Percentiles rank a stretch among this genome's conserved stretches.
Conservation (phyloP, 805 yeast genomes). For the Kuraishia cidri region DNA sequence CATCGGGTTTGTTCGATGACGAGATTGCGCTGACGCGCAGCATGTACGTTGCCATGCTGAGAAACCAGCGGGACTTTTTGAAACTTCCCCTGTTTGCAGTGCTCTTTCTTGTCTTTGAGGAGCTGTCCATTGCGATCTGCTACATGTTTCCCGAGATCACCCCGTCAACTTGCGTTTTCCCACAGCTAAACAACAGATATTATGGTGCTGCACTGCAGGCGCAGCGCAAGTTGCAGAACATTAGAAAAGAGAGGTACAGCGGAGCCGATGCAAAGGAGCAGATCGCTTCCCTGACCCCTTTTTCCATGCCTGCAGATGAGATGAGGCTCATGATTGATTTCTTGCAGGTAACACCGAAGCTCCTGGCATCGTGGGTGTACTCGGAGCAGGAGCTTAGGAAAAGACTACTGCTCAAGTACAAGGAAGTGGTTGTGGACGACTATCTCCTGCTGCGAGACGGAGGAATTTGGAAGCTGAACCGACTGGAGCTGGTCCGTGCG, state of each 20-base stretch:
- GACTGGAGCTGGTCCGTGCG: conserved; percentile 41
- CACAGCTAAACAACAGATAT: conserved; percentile 30
- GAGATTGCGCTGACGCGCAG: too few species aligned
- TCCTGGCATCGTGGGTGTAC: conserved; percentile 27
- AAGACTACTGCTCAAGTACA: conserved; percentile 27
- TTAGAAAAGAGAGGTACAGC: conserved; percentile 7
- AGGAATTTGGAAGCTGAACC: conserved; percentile 35
- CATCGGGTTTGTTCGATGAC: too few species aligned
- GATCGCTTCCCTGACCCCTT: conserved; percentile 38
- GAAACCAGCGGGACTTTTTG: conserved; percentile 39
- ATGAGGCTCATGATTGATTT: conserved; percentile 24
- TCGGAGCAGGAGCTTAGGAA: conserved; percentile 26
- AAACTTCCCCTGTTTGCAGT: conserved; percentile 54
- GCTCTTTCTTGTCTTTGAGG: conserved; percentile 45
- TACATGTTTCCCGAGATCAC: conserved; percentile 44
- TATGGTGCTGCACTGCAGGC: conserved; percentile 19
- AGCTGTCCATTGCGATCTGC: conserved; percentile 44
- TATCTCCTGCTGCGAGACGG: conserved; percentile 30
- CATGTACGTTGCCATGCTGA: conserved; percentile 31
- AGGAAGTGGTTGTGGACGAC: conserved; percentile 44
- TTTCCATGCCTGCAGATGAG: conserved; percentile 29
- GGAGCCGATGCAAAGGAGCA: conserved; percentile 16
- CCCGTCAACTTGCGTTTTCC: conserved; percentile 55
- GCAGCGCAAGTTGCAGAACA: conserved; percentile 9
- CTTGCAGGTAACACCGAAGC: conserved; percentile 28